Evolutionary conservation across 78 protist species (phyloP), one percentile per base, ranked within the genome.

Genomic region (Goniomonas avonlea): DNA sequence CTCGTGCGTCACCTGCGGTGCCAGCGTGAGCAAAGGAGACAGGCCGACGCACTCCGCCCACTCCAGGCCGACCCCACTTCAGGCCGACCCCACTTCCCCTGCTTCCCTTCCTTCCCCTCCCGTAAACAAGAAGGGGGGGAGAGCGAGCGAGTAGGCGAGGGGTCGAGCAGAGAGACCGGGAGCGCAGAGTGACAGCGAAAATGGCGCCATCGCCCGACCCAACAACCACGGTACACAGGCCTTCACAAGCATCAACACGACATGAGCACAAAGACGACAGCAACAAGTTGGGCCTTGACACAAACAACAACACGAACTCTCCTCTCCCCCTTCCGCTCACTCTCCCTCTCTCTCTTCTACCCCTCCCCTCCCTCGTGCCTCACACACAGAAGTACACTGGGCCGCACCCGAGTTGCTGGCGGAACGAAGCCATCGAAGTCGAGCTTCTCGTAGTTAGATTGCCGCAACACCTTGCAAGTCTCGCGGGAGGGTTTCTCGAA

Each of bases 351-450:
- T 15, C 15, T 45, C 53, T 15, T 9, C 53, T 45, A 45, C 53
- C 53, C 53, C 53, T 15, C 53, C 9, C 53, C 53, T 15, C 53
- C 15, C 53, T 45, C 53, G 53, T 15, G 9, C 53, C 53, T 45
- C 53, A 9, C 53, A 45, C 53, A 5, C 25, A n/a, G n/a, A n/a
- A n/a, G n/a, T n/a, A n/a, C n/a, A n/a, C n/a, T n/a, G 59, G 59
- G 31, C 34, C 59, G 59, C 34, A 73, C 76, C n/a, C 80, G 47
- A 18, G 82, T 80, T 31, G 98, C 99, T 0, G 99, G 99, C 23
- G 89, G 70, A 1, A 86, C 85, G 21, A 98, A 55, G 23, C 99
- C 99, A 85, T 98, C 99, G 27, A 74, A 91, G 43, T 97, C 99
- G 31, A 97, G 86, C 84, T 95, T 91, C 38, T 86, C 92, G 83